A percentile compares a stretch with the other conserved stretches of the same genome.
Evolutionary conservation across 805 yeast species (phyloP).

Genomic region (Starmerella scarabaei): DNA sequence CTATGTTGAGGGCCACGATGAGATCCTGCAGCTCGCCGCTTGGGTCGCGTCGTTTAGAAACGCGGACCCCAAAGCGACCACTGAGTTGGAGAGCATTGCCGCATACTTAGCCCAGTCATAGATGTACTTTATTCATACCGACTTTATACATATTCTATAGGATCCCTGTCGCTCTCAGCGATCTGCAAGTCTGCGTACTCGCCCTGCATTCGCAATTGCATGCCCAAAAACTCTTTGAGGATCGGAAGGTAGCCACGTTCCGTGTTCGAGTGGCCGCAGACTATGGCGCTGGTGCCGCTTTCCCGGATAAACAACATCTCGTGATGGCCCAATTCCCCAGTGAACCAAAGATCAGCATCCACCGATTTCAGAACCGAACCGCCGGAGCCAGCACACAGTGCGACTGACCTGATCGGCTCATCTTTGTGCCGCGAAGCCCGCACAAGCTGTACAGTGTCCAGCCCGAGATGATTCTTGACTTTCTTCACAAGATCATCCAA

Average conservation of each 20-base stretch:
- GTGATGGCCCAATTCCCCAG: constrained; percentile 94
- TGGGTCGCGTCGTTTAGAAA: constrained; percentile 24
- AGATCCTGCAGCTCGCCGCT: constrained; percentile 19
- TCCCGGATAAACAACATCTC: constrained; percentile 67
- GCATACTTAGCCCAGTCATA: constrained; percentile 6
- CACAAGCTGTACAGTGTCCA: constrained; percentile 55
- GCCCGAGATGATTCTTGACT: constrained; percentile 41
- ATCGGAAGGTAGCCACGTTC: constrained; percentile 68
- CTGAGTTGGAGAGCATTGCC: constrained; percentile 8
- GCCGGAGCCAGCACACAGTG: constrained; percentile 95
- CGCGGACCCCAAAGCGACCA: constrained; percentile 6
- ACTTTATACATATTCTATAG: constrained; percentile 32
- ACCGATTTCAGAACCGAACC: constrained; percentile 48
- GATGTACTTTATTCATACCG: background rate
- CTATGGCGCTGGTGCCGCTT: constrained; percentile 54
- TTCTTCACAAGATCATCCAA: constrained; percentile 36
- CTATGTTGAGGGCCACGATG: constrained; percentile 21
- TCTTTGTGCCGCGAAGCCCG: constrained; percentile 20
- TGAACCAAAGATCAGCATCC: constrained; percentile 58
- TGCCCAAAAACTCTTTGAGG: constrained; percentile 38
- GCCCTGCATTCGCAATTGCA: constrained; percentile 28
- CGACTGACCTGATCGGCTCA: constrained; percentile 40
- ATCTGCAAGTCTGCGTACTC: constrained; percentile 33
- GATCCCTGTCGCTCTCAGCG: constrained; percentile 53
- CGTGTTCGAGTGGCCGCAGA: constrained; percentile 83